These are phyloP conservation scores for Pseudoneurospora amorphoporcata DNA, from an alignment of 495 filamentous ascomycete species.

Conservation along the genomic window DNA sequence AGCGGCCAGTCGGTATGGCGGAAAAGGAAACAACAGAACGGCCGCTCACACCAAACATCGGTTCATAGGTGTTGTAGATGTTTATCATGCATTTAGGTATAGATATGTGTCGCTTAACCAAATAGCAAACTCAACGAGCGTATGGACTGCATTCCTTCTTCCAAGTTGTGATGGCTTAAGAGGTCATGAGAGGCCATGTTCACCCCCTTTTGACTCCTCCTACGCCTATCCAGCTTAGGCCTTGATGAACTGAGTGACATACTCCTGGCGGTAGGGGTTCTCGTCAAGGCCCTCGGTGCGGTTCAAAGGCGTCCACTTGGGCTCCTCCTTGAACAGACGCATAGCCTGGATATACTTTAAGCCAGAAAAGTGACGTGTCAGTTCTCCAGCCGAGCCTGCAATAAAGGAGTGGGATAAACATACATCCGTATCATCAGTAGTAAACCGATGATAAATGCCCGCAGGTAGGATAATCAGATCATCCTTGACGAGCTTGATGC, in stretches of 20 bases:
- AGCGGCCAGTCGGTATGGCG: not conserved
- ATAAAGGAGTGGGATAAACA: constrained; percentile 7
- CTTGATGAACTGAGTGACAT: constrained; percentile 40
- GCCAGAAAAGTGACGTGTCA: not conserved
- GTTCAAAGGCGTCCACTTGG: constrained; percentile 95
- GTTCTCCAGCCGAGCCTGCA: not conserved
- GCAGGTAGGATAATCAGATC: constrained; percentile 79
- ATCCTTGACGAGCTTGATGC: constrained; percentile 64
- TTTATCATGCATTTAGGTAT: not conserved
- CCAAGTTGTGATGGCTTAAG: not conserved
- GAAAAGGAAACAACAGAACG: not conserved
- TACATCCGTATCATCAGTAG: constrained; percentile 84
- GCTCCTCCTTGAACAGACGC: constrained; percentile 96
- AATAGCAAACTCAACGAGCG: not conserved
- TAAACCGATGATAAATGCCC: constrained; percentile 97
- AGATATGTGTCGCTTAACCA: not conserved
- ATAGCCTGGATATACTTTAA: constrained; percentile 79
- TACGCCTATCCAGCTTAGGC: not conserved
- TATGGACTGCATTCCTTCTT: not conserved
- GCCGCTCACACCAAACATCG: not conserved
- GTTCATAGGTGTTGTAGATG: not conserved
- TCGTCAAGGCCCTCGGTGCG: constrained; percentile 64
- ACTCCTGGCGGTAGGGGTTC: constrained; percentile 69
- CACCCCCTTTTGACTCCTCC: not conserved
- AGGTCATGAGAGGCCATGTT: not conserved